phyloP scores from a whole-genome alignment of 2,329 filamentous ascomycete genomes.

The Penicillium sp. region DNA sequence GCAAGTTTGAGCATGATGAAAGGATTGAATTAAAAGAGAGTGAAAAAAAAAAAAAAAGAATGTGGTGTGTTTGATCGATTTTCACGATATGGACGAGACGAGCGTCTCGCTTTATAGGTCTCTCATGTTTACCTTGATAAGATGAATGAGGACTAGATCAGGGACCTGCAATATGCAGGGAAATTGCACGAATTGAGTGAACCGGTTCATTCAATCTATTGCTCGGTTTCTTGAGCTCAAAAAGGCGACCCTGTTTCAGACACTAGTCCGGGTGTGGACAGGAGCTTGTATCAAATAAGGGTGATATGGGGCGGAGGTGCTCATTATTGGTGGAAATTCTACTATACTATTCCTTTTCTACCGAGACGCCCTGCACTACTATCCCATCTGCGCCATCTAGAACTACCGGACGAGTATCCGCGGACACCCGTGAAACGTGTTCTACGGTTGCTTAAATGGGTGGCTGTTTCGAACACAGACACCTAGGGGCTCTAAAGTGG shows the following conservation, averaged over 20 bases:
- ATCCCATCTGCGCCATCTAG: neutral
- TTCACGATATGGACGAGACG: neutral
- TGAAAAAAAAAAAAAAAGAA: neutral
- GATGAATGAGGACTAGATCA: neutral
- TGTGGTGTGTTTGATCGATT: neutral
- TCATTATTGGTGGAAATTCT: neutral
- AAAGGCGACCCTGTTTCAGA: neutral
- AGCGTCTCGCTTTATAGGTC: neutral
- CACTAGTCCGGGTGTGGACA: neutral
- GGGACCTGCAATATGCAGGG: neutral
- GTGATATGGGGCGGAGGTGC: neutral
- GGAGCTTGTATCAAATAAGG: neutral
- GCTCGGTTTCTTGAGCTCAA: neutral
- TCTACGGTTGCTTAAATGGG: neutral
- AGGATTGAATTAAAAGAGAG: neutral
- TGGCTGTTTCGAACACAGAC: slow-evolving; percentile 8
- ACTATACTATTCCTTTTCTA: neutral
- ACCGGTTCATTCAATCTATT: neutral
- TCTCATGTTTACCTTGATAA: neutral
- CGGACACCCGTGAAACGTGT: neutral
- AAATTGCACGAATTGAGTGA: neutral
- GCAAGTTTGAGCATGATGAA: slow-evolving; percentile 15
- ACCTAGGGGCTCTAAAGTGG: neutral
- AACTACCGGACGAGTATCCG: neutral
- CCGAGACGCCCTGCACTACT: neutral